Conservation (phyloP, 805 yeast species). For the Wickerhamiella allomyrinae region DNA sequence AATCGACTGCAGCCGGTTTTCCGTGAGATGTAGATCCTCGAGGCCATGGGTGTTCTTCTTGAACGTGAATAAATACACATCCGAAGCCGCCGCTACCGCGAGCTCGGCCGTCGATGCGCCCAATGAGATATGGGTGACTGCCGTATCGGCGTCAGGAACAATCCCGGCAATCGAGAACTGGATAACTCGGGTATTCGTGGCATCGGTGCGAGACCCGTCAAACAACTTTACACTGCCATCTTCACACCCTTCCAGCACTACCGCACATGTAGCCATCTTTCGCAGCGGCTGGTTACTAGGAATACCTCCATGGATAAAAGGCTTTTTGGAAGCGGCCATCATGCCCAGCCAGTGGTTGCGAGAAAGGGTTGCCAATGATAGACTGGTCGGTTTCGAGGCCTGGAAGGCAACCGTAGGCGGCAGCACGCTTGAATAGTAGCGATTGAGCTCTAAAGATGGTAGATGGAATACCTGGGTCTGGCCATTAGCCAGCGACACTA, state of each 20-base stretch:
- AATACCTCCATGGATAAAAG: conserved; percentile 66
- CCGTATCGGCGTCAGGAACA: conserved; percentile 27
- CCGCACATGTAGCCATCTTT: conserved; percentile 43
- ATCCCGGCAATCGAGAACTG: conserved; percentile 40
- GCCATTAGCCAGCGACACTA: background rate
- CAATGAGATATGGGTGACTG: conserved; percentile 49
- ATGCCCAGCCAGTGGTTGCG: conserved; percentile 69
- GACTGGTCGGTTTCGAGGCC: conserved; percentile 51
- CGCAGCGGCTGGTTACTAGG: conserved; percentile 40
- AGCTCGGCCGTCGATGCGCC: conserved; percentile 68
- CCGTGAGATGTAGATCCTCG: conserved; percentile 9
- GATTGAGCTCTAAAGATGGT: background rate
- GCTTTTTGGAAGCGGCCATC: conserved; percentile 37
- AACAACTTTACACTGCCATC: conserved; percentile 69
- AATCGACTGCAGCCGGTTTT: conserved; percentile 29
- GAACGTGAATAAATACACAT: conserved; percentile 60
- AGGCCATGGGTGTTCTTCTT: conserved; percentile 34
- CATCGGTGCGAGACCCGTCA: conserved; percentile 69
- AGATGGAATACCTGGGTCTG: background rate
- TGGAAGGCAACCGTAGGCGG: conserved; percentile 75
- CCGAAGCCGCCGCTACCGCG: conserved; percentile 49
- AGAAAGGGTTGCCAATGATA: conserved; percentile 42
- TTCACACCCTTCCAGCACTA: conserved; percentile 44
- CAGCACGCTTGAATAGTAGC: conserved; percentile 37
- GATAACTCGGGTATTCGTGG: conserved; percentile 42